Percentiles rank a stretch among this genome's conserved stretches.
Evolutionary conservation across 2,329 filamentous ascomycete species (phyloP).

Genomic region (Penicillium nordicum): DNA sequence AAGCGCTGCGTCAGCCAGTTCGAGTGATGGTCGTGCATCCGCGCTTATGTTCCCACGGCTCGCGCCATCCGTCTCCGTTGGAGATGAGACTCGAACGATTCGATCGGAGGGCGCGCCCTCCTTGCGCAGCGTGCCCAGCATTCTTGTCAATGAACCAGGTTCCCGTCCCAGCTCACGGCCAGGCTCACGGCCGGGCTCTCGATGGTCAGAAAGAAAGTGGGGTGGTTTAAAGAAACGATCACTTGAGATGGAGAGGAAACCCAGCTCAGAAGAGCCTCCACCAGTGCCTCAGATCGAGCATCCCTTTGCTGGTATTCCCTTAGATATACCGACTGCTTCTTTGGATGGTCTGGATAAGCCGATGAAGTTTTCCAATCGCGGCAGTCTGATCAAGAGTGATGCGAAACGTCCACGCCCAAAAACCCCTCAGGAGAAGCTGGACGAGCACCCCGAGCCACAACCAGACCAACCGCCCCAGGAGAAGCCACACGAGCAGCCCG

Average conservation of each 20-base stretch:
- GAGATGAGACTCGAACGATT: conserved; percentile 15
- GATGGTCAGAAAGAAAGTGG: conserved; percentile 46
- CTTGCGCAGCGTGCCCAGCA: conserved; percentile 39
- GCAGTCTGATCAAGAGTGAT: conserved; percentile 57
- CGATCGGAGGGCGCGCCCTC: conserved; percentile 27
- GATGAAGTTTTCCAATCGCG: conserved; percentile 58
- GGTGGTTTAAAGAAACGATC: conserved; percentile 36
- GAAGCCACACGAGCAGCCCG: neutral
- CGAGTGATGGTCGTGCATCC: conserved; percentile 14
- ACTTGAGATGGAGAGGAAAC: conserved; percentile 31
- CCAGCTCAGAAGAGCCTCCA: conserved; percentile 29
- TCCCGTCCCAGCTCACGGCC: conserved; percentile 28
- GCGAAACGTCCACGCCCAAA: conserved; percentile 32
- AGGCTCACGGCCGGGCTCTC: conserved; percentile 40
- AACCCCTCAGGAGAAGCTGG: conserved; percentile 20
- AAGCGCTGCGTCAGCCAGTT: conserved; percentile 21
- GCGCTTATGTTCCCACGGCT: conserved; percentile 13
- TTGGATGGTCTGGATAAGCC: conserved; percentile 53
- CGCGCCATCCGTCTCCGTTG: conserved; percentile 10
- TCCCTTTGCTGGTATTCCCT: conserved; percentile 50
- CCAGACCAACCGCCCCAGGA: neutral
- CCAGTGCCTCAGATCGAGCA: conserved; percentile 34
- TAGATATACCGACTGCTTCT: conserved; percentile 54
- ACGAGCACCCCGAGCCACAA: conserved; percentile 9
- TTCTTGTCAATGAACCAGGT: conserved; percentile 37